Conservation (phyloP, 2,329 filamentous ascomycete genomes). For the Lachnellula occidentalis region DNA sequence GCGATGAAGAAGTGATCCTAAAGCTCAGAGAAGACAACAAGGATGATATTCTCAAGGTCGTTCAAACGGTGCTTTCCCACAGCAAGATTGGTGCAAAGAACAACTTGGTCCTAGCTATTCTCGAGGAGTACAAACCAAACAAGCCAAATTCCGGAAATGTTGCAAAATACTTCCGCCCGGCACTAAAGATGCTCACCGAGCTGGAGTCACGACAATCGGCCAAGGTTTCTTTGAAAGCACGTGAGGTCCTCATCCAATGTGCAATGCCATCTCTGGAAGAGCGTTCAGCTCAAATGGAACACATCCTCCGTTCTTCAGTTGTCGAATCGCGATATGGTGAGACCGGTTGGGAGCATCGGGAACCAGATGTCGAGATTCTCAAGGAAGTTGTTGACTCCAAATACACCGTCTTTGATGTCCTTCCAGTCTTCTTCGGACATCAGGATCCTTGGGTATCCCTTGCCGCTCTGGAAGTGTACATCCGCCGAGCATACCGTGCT, state of each 20-base stretch:
- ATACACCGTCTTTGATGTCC: slow-evolving; percentile 95
- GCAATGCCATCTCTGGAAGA: slow-evolving; percentile 94
- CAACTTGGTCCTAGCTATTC: slow-evolving; percentile 81
- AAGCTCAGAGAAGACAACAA: slow-evolving; percentile 94
- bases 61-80: slow-evolving; percentile 88
- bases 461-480: slow-evolving; percentile 91
- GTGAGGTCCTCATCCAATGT: slow-evolving; percentile 95
- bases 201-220: slow-evolving; percentile 77
- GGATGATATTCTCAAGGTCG: slow-evolving; percentile 79
- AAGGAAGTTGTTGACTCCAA: slow-evolving; percentile 98
- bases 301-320: slow-evolving; percentile 92
- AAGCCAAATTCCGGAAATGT: slow-evolving; percentile 86
- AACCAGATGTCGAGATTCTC: slow-evolving; percentile 83
- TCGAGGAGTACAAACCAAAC: slow-evolving; percentile 93
- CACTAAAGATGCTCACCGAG: slow-evolving; percentile 82
- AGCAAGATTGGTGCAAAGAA: slow-evolving; percentile 91
- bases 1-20: slow-evolving; percentile 91
- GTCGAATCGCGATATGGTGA: slow-evolving; percentile 97
- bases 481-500: slow-evolving; percentile 92
- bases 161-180: slow-evolving; percentile 76
- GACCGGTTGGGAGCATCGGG: slow-evolving; percentile 91
- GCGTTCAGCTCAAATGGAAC: slow-evolving; percentile 93
- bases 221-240: slow-evolving; percentile 95
- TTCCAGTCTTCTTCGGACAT: slow-evolving; percentile 92
- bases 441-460: slow-evolving; percentile 90